Evolutionary conservation across 768 basidiomycete genomes (phyloP).

Genomic region (Russula sp.): DNA sequence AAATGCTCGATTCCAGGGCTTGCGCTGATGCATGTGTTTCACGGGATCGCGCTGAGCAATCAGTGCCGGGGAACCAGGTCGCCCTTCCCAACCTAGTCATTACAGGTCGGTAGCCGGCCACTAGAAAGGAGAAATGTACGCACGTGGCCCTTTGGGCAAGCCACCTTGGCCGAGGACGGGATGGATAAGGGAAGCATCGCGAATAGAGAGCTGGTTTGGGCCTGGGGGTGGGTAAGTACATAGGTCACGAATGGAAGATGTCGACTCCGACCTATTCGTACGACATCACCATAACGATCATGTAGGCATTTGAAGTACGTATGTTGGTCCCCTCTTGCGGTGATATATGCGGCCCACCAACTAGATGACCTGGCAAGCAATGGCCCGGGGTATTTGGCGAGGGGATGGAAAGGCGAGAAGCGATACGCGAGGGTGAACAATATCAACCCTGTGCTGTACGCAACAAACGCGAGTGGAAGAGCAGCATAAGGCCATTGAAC

Average conservation of each 20-base stretch:
- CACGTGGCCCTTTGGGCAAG: conserved; percentile 18
- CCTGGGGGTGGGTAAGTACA: not conserved
- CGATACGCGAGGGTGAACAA: conserved; percentile 32
- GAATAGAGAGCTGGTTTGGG: conserved; percentile 10
- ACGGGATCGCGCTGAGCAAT: conserved; percentile 31
- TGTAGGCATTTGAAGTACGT: conserved; percentile 27
- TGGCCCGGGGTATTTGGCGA: conserved; percentile 46
- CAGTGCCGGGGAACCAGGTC: conserved; percentile 17
- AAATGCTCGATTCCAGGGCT: conserved; percentile 39
- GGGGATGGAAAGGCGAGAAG: conserved; percentile 46
- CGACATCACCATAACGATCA: conserved; percentile 31
- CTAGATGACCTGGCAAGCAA: conserved; percentile 36
- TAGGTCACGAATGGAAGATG: not conserved
- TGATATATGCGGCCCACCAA: conserved; percentile 32
- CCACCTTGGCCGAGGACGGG: conserved; percentile 13
- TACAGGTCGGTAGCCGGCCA: not conserved
- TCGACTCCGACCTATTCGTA: conserved; percentile 30
- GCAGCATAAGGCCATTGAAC: not conserved
- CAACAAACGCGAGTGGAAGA: not conserved
- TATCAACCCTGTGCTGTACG: not conserved
- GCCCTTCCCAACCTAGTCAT: conserved; percentile 12
- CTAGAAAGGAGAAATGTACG: not conserved
- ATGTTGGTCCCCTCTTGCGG: conserved; percentile 33
- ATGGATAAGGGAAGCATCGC: conserved; percentile 5
- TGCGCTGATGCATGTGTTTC: conserved; percentile 36